These are phyloP conservation scores for Colletotrichum cuscutae DNA, from an alignment of 2,329 filamentous ascomycete species.

Conservation along the genomic window DNA sequence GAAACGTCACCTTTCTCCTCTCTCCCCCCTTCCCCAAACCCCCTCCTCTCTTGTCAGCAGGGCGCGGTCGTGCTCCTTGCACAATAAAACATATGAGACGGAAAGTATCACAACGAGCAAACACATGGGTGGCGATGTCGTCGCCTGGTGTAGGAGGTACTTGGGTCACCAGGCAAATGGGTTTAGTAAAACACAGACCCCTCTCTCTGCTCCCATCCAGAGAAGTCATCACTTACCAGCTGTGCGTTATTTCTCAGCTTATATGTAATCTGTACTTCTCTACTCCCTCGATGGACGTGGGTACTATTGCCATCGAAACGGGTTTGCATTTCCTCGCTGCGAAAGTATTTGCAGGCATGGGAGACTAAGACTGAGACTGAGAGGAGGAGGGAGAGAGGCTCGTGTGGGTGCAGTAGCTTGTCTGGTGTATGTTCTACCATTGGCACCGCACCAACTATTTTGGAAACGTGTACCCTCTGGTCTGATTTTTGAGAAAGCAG, in stretches of 20 bases:
- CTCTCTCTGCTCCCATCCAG: not conserved
- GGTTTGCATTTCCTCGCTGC: not conserved
- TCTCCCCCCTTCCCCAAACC: not conserved
- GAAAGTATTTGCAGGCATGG: not conserved
- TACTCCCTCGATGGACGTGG: not conserved
- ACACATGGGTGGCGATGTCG: not conserved
- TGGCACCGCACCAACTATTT: not conserved
- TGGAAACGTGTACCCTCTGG: not conserved
- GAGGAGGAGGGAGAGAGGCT: not conserved
- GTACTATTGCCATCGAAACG: not conserved
- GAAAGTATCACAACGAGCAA: not conserved
- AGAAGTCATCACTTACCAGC: not conserved
- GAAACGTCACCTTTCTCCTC: conserved; percentile 24
- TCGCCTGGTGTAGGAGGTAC: not conserved
- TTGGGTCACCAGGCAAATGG: not conserved
- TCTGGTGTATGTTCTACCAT: not conserved
- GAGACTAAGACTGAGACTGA: not conserved
- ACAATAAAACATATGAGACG: not conserved
- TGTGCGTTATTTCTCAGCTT: not conserved
- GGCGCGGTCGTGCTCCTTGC: not conserved
- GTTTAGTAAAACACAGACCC: not conserved
- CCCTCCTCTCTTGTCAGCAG: not conserved
- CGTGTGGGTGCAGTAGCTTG: conserved; percentile 21
- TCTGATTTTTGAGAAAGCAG: not conserved
- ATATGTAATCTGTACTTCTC: not conserved